phyloP scores from a whole-genome alignment of 768 basidiomycete genomes.

The Lactarius sp. region DNA sequence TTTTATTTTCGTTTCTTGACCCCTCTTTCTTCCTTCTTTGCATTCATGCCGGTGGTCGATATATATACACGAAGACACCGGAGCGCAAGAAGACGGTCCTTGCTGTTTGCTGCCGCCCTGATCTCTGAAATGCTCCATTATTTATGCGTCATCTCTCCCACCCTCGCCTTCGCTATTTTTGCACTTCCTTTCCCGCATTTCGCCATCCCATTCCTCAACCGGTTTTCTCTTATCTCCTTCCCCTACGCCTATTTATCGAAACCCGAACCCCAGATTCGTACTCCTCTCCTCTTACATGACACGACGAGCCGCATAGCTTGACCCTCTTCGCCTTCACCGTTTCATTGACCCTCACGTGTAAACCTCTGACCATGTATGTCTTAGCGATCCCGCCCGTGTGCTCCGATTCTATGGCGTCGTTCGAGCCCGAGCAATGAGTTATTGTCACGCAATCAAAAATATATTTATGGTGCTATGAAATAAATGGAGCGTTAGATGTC shows the following conservation, averaged over 20 bases:
- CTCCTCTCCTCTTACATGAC: background rate
- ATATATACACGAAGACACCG: background rate
- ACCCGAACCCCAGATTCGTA: background rate
- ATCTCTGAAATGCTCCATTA: slow-evolving; percentile 1
- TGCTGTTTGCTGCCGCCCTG: background rate
- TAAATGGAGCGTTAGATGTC: background rate
- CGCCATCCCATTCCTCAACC: background rate
- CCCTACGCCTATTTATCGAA: background rate
- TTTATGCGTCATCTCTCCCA: background rate
- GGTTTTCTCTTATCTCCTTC: too few species aligned
- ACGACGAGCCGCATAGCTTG: background rate
- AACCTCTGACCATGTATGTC: slow-evolving; percentile 11
- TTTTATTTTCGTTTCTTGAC: background rate
- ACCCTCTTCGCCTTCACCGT: background rate
- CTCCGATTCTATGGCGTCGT: background rate
- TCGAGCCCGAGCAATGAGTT: slow-evolving; percentile 10
- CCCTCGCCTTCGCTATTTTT: background rate
- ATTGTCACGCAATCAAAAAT: slow-evolving; percentile 10
- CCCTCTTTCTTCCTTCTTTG: background rate
- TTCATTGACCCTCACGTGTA: slow-evolving; percentile 11
- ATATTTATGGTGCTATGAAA: background rate
- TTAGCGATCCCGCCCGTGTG: background rate
- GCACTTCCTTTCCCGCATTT: background rate
- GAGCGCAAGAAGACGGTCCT: background rate
- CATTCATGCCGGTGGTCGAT: background rate